phyloP scores from a whole-genome alignment of 371 early-diverging fungal species.

The Mortierella sp. region DNA sequence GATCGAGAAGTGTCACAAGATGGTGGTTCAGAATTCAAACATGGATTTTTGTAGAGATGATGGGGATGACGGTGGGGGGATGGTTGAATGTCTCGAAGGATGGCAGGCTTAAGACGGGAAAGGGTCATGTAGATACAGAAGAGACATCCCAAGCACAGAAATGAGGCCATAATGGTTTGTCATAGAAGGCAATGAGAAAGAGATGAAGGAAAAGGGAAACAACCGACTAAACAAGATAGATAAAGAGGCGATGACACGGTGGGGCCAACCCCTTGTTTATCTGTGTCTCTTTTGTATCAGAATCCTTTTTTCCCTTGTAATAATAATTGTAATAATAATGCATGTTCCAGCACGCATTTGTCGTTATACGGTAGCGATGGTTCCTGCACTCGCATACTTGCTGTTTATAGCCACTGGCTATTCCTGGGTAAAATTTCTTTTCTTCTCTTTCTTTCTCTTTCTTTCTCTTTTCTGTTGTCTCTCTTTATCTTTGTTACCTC shows the following conservation, averaged over 20 bases:
- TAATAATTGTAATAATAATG: not conserved
- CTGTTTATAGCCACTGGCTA: not conserved
- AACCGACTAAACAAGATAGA: not conserved
- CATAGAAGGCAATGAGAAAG: not conserved
- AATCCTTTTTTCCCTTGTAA: not conserved
- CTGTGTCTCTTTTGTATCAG: conserved; percentile 9
- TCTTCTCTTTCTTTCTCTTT: not conserved
- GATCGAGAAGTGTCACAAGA: not conserved
- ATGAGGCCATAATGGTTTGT: not conserved
- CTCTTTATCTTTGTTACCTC: not conserved
- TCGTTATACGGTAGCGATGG: not conserved
- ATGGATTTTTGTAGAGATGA: not conserved
- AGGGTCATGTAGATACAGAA: no score
- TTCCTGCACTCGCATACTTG: not conserved
- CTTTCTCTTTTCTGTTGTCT: not conserved
- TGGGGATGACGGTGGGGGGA: not conserved
- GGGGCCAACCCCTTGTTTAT: conserved; percentile 13
- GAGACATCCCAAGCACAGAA: no score
- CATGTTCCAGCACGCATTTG: no score
- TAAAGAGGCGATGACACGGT: not conserved
- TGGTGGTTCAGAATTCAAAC: not conserved
- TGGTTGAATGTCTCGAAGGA: not conserved
- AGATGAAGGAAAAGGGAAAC: not conserved
- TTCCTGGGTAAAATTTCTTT: not conserved
- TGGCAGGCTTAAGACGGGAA: no score